Base-by-base conservation (phyloP, 2,329 filamentous ascomycete species). In the Sporothrix humicola region DNA sequence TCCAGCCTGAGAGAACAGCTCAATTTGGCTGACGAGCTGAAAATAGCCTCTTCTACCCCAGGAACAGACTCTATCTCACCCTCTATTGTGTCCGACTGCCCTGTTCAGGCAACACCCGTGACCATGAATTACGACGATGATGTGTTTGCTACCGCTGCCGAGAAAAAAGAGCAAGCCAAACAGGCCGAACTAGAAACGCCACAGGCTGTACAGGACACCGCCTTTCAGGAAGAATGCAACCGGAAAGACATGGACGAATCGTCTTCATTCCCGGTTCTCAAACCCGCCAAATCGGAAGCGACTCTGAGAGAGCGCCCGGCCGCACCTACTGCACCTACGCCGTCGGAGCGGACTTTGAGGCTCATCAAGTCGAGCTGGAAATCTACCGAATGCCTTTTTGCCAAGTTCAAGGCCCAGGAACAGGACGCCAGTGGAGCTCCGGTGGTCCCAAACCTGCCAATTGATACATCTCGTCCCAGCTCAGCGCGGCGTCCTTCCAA, bases 321-420 rank as follows among this genome's bases (percentile, higher is more conserved):
- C 2, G 48, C 50, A 9, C 15, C 13, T 1, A 9, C 59, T n/a
- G 48, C 65, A 1, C 6, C 42, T 1, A 58, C 69, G 0, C 58
- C 61, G 7, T 52, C 69, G 3, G 72, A 74, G 59, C 68, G 61
- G 42, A 73, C 74, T 2, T 2, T 69, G 42, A 72, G 56, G 1
- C 48, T 72, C 13, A 13, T 75, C 61, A 74, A 73, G 50, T 59
- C 74, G 2, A 61, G 65, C n/a, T 75, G 74, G 73, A 76, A 75
- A 54, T 76, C 75, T 10, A 76, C 74, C 1, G 76, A 77, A 15
- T 42, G 54, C 9, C 63, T 77, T 6, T 76, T 77, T 65, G 37
- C 72, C 2, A 76, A 73, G n/a, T 76, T 74, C 59, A 74, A 69
- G 15, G 52, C 65, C 2, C 71, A 74, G 3, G 74, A 76, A 3